phyloP scores from a whole-genome alignment of 139 green algal species.

The Parachlorella kessleri region DNA sequence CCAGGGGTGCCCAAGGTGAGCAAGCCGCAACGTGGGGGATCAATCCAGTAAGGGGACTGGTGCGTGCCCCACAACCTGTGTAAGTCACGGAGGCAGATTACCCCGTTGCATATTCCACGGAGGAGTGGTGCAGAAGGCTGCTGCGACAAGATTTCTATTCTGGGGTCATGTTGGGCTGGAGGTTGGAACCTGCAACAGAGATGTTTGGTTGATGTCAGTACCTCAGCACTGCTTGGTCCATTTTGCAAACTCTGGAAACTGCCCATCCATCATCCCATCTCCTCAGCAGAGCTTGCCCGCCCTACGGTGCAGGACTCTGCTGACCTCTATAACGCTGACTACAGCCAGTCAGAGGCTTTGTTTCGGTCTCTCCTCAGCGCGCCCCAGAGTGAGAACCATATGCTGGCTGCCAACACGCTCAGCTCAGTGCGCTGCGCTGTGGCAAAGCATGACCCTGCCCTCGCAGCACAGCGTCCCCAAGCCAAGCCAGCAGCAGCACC shows the following conservation, averaged over 20 bases:
- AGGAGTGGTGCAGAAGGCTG: background rate
- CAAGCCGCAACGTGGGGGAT: too few species aligned
- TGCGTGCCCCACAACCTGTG: too few species aligned
- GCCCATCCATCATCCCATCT: too few species aligned
- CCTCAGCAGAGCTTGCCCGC: background rate
- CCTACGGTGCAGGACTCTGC: slow-evolving; percentile 35
- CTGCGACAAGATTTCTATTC: background rate
- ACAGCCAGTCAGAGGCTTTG: slow-evolving; percentile 40
- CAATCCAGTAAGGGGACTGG: too few species aligned
- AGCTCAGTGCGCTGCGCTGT: slow-evolving; percentile 25
- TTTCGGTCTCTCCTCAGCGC: slow-evolving; percentile 36
- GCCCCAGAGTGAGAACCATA: background rate
- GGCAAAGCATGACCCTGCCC: slow-evolving; percentile 7
- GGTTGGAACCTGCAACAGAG: too few species aligned
- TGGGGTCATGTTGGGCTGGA: background rate
- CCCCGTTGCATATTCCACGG: too few species aligned
- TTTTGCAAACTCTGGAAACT: too few species aligned
- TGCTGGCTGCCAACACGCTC: background rate
- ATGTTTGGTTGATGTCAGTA: too few species aligned
- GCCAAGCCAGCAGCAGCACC: background rate
- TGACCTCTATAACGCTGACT: slow-evolving; percentile 48
- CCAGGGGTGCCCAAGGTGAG: slow-evolving; percentile 44
- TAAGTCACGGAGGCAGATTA: too few species aligned
- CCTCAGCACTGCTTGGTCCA: too few species aligned
- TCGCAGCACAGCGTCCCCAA: background rate